Evolutionary conservation across 2,329 filamentous ascomycete species (phyloP).

Genomic region (Cercospora berteroae): DNA sequence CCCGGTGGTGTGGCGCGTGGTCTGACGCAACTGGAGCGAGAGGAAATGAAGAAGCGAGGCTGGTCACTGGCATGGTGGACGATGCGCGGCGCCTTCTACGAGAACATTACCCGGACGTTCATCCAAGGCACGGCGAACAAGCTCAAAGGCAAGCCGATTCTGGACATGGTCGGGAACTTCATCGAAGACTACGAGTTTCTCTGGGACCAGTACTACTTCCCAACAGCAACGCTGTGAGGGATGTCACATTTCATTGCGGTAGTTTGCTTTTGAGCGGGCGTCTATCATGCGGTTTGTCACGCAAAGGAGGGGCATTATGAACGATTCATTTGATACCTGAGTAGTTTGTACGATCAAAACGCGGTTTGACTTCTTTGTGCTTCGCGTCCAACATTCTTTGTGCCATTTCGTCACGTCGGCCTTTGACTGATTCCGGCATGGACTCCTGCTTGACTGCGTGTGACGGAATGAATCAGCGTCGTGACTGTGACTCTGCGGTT

Average conservation of each 20-base stretch:
- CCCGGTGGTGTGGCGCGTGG: slow-evolving; percentile 68
- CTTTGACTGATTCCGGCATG: neutral
- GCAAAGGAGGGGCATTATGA: slow-evolving; percentile 4
- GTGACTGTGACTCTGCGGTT: slow-evolving; percentile 2
- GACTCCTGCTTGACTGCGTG: neutral
- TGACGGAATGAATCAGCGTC: neutral
- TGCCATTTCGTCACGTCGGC: neutral
- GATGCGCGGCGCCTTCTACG: slow-evolving; percentile 96
- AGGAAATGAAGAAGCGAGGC: slow-evolving; percentile 82
- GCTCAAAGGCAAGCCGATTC: slow-evolving; percentile 69
- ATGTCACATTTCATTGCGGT: slow-evolving; percentile 1
- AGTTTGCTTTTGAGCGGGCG: slow-evolving; percentile 18
- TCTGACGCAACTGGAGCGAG: slow-evolving; percentile 79
- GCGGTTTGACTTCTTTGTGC: neutral
- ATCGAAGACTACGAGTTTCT: slow-evolving; percentile 96
- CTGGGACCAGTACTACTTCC: slow-evolving; percentile 97
- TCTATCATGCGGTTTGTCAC: slow-evolving; percentile 2
- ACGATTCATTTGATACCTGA: neutral
- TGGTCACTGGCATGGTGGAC: slow-evolving; percentile 94
- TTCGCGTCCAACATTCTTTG: neutral
- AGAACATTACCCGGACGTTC: slow-evolving; percentile 72
- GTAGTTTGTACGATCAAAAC: neutral
- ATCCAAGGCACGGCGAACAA: slow-evolving; percentile 68
- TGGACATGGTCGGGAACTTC: slow-evolving; percentile 78
- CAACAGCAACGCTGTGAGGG: slow-evolving; percentile 57